Evolutionary conservation across 2,329 filamentous ascomycete species (phyloP), one percentile per base, ranked within the genome.

Genomic region (Mycocentrospora acerina): DNA sequence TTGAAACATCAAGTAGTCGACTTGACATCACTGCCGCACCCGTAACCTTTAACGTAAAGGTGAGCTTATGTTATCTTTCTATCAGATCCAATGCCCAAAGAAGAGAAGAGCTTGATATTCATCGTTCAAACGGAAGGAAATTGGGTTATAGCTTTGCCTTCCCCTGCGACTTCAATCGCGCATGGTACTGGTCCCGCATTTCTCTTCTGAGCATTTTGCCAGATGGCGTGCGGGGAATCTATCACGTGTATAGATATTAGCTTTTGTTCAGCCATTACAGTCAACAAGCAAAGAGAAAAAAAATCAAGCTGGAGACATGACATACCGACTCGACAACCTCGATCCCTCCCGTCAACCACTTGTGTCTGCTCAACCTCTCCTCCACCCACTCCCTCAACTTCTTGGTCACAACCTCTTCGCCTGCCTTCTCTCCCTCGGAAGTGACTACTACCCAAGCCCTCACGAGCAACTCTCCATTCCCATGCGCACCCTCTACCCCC

Each of bases 121-220:
- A n/a, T n/a, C n/a, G n/a, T n/a, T n/a, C n/a, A n/a, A n/a, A n/a
- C n/a, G n/a, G n/a, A n/a, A n/a, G n/a, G n/a, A n/a, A n/a, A n/a
- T n/a, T n/a, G n/a, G n/a, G n/a, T n/a, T 45, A 60, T 22, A 60
- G 35, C 35, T 53, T 59, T 4, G 51, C 48, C 16, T 35, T 54
- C 2, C 42, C 37, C 26, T 48, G 38, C 3, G 18, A 26, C 46
- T 59, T 57, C 27, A 60, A 2, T 3, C 46, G 34, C 12, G 50
- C 55, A 44, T 61, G 56, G 19, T 60, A 61, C 14, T 26, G 32
- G 35, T 62, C 59, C 9, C 55, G 39, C 57, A 60, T 61, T 35
- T 62, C 56, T 13, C 59, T 40, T 30, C 59, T 49, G 24, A 62
- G 19, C 57, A 60, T 61, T 40, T 62, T 60, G 6, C 57, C 59